Evolutionary conservation across 805 yeast species (phyloP).

Genomic region (Schizosaccharomyces lindneri): DNA sequence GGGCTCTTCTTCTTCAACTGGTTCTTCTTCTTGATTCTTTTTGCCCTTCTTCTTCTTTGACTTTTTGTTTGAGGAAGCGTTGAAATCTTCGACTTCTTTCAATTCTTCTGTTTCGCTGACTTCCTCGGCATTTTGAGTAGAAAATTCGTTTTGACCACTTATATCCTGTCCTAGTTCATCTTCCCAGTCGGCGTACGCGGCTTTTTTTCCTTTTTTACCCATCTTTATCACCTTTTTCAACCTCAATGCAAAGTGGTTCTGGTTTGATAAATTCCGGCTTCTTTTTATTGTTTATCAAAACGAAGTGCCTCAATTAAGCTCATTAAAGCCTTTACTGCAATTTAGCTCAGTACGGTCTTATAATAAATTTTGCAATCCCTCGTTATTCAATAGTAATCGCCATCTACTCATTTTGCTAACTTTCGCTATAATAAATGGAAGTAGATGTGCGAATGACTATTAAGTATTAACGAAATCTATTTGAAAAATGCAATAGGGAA

Average conservation of each 20-base stretch:
- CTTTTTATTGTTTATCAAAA: no score
- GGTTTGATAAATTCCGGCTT: background rate
- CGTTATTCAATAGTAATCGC: no score
- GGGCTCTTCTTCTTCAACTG: background rate
- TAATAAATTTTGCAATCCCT: no score
- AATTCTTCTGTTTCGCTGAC: background rate
- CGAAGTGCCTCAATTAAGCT: no score
- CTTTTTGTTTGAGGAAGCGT: background rate
- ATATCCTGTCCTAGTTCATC: slow-evolving; percentile 1
- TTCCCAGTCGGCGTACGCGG: slow-evolving; percentile 1
- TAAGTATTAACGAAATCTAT: no score
- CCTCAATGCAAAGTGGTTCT: background rate
- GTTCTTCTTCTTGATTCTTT: background rate
- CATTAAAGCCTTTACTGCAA: no score
- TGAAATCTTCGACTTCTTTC: background rate
- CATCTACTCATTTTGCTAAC: no score
- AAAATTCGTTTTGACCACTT: background rate
- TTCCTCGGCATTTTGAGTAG: background rate
- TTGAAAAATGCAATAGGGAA: no score
- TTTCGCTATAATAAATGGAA: no score
- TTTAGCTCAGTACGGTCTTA: no score
- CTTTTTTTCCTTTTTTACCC: slow-evolving; percentile 1
- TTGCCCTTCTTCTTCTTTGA: slow-evolving; percentile 1
- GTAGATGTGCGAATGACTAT: no score
- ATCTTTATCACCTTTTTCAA: background rate